Percentiles rank a stretch among this genome's conserved stretches.
Evolutionary conservation across 1,139 yeast species (phyloP).

Genomic region (Taiozyma onychis): DNA sequence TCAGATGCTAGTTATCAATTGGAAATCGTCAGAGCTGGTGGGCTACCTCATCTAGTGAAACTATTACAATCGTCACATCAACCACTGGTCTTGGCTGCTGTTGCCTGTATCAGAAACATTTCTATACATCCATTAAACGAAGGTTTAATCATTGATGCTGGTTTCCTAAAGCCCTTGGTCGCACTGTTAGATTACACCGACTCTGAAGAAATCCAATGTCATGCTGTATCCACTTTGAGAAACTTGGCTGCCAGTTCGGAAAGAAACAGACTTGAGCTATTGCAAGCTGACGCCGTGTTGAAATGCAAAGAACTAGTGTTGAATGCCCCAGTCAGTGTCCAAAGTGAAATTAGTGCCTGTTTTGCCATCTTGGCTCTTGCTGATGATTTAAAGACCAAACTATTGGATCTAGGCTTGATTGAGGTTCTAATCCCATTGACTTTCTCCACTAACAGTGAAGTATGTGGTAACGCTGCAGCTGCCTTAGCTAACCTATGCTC

Average conservation of each 20-base stretch:
- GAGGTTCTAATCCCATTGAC: constrained; percentile 91
- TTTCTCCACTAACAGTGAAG: constrained; percentile 83
- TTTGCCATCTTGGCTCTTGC: constrained; percentile 95
- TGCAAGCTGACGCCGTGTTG: constrained; percentile 94
- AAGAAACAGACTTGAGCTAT: constrained; percentile 83
- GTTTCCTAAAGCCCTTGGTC: constrained; percentile 87
- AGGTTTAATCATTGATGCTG: constrained; percentile 92
- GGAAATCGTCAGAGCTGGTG: constrained; percentile 93
- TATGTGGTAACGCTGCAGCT: constrained; percentile 97
- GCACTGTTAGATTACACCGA: constrained; percentile 77
- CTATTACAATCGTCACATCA: constrained; percentile 85
- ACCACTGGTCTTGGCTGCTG: constrained; percentile 91
- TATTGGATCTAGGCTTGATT: constrained; percentile 78
- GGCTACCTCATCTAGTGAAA: constrained; percentile 85
- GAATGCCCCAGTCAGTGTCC: constrained; percentile 80
- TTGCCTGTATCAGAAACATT: constrained; percentile 95
- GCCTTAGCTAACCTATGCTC: constrained; percentile 95
- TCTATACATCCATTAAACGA: constrained; percentile 96
- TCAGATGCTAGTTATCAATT: constrained; percentile 89
- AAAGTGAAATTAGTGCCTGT: constrained; percentile 95
- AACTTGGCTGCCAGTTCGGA: constrained; percentile 95
- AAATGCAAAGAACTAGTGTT: constrained; percentile 87
- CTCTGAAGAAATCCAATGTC: constrained; percentile 95
- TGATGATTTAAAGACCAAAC: constrained; percentile 84
- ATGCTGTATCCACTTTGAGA: constrained; percentile 91